phyloP scores from a whole-genome alignment of 768 basidiomycete genomes.

The Boletus subparvulus region DNA sequence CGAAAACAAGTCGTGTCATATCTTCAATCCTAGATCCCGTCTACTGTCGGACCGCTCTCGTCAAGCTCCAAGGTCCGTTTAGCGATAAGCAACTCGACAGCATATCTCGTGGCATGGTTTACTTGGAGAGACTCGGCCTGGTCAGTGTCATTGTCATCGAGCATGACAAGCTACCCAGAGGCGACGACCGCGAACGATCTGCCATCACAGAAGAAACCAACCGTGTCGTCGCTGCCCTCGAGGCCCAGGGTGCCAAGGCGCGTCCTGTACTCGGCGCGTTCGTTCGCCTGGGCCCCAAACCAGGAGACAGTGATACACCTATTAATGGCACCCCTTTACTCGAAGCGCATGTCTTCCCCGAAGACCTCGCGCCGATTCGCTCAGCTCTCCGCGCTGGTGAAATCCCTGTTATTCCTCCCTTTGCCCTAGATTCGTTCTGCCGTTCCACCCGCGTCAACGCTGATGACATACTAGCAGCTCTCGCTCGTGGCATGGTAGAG shows the following conservation, averaged over 20 bases:
- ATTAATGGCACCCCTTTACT: conserved; percentile 44
- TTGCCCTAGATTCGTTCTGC: conserved; percentile 89
- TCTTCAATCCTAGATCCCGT: conserved; percentile 84
- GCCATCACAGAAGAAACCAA: conserved; percentile 77
- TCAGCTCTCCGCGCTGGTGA: conserved; percentile 91
- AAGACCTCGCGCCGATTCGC: conserved; percentile 80
- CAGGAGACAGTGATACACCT: conserved; percentile 38
- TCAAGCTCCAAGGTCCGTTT: conserved; percentile 97
- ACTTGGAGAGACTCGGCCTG: conserved; percentile 92
- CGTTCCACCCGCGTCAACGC: conserved; percentile 82
- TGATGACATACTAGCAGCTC: conserved; percentile 84
- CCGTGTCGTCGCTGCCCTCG: conserved; percentile 78
- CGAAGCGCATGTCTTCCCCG: conserved; percentile 76
- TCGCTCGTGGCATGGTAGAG: conserved; percentile 80
- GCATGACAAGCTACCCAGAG: conserved; percentile 69
- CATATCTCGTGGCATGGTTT: conserved; percentile 89
- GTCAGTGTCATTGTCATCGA: conserved; percentile 96
- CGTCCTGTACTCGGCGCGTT: conserved; percentile 87
- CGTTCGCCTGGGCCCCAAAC: conserved; percentile 79
- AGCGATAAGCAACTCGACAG: conserved; percentile 90
- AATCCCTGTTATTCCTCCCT: conserved; percentile 92
- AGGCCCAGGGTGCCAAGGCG: conserved; percentile 81
- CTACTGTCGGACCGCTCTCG: conserved; percentile 83
- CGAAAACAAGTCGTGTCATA: conserved; percentile 52
- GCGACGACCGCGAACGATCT: conserved; percentile 67